These are phyloP conservation scores for Chrysanthemum seticuspe DNA, from an alignment of 129 eudicot genomes.

Conservation along the genomic window DNA sequence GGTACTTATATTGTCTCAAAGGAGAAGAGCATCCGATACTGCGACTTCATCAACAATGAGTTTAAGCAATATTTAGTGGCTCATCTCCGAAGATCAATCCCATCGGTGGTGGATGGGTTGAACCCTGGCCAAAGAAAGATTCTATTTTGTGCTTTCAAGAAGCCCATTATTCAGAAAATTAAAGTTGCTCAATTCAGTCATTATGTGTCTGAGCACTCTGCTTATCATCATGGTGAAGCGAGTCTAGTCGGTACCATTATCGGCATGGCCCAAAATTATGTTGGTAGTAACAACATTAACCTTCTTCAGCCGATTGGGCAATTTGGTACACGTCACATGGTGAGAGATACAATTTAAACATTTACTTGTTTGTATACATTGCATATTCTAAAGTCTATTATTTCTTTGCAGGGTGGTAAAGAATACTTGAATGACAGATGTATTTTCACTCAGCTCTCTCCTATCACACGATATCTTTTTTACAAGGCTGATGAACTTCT, in stretches of 20 bases:
- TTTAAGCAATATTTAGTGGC: conserved; percentile 78
- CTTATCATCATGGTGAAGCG: conserved; percentile 92
- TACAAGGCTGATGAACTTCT: conserved; percentile 79
- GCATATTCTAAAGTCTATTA: background rate
- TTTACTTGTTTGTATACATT: background rate
- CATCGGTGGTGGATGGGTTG: conserved; percentile 87
- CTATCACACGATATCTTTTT: conserved; percentile 63
- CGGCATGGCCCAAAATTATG: conserved; percentile 92
- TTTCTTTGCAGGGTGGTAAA: conserved; percentile 74
- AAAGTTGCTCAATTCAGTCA: conserved; percentile 87
- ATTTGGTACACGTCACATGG: conserved; percentile 85
- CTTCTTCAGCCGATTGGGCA: conserved; percentile 76
- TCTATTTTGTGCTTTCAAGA: conserved; percentile 81
- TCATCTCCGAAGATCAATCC: conserved; percentile 87
- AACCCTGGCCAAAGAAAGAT: conserved; percentile 95
- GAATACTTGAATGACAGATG: conserved; percentile 90
- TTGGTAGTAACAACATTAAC: conserved; percentile 85
- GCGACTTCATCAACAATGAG: conserved; percentile 92
- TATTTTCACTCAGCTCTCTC: conserved; percentile 60
- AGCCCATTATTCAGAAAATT: conserved; percentile 59
- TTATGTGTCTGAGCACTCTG: conserved; percentile 83
- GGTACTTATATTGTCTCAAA: conserved; percentile 70
- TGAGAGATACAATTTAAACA: conserved; percentile 14
- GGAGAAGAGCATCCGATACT: conserved; percentile 64
- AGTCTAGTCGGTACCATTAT: conserved; percentile 78